Percentiles rank a stretch among this genome's conserved stretches.
phyloP scores from a whole-genome alignment of 371 early-diverging fungal species.

The Mortierella sp. region DNA sequence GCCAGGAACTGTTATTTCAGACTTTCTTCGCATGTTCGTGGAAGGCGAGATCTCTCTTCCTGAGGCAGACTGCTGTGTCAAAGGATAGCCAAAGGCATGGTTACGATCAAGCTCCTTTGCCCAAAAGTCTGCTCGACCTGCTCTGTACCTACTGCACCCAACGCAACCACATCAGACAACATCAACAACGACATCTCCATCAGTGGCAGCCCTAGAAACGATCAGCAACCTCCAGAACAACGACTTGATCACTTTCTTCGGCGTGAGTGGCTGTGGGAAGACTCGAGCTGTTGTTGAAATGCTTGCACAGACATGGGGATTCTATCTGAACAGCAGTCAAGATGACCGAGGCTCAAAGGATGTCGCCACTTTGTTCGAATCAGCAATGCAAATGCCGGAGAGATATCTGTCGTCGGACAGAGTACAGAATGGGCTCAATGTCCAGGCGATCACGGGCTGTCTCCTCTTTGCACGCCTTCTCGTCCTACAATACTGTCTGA shows the following conservation, averaged over 20 bases:
- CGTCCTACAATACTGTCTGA: too few relatives aligned
- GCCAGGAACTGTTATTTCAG: constrained; percentile 12
- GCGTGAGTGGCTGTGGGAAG: constrained; percentile 41
- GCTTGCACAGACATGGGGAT: constrained; percentile 39
- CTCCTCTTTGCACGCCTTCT: too few relatives aligned
- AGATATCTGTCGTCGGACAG: too few relatives aligned
- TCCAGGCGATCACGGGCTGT: too few relatives aligned
- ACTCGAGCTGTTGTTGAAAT: constrained; percentile 42
- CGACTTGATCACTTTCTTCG: constrained; percentile 40
- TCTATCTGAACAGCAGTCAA: too few relatives aligned
- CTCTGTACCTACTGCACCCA: constrained; percentile 34
- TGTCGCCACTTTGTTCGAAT: constrained; percentile 32
- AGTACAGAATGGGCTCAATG: too few relatives aligned
- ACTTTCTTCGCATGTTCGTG: constrained; percentile 24
- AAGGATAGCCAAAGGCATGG: constrained; percentile 30
- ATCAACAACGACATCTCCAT: constrained; percentile 27
- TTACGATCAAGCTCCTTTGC: constrained; percentile 26
- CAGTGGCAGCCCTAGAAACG: constrained; percentile 20
- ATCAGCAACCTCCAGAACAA: constrained; percentile 31
- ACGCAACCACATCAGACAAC: constrained; percentile 39
- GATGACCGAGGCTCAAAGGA: too few relatives aligned
- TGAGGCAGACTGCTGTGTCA: constrained; percentile 35
- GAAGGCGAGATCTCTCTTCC: constrained; percentile 25
- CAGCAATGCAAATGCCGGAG: constrained; percentile 21
- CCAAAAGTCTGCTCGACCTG: constrained; percentile 22